Evolutionary conservation across 176 grass and related monocot genomes (phyloP).

Genomic region (Rhipidocladum racemiflorum): DNA sequence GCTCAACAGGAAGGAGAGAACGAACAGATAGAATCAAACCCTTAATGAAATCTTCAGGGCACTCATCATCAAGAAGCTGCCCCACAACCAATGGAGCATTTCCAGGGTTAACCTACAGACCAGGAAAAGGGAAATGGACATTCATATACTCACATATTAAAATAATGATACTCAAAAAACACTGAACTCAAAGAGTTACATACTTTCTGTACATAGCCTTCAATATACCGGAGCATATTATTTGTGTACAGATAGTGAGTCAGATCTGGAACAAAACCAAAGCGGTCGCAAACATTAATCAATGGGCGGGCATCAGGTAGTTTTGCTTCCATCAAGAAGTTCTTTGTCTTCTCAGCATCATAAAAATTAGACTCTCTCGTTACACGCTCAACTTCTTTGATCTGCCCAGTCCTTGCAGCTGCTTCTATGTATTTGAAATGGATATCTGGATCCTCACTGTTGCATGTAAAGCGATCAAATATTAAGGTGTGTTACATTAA

Average conservation of each 20-base stretch:
- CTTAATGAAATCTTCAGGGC: constrained; percentile 99
- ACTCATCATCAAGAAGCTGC: constrained; percentile 89
- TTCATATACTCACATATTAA: neutral
- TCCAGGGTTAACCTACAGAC: constrained; percentile 79
- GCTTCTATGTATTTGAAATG: constrained; percentile 98
- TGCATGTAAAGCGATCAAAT: constrained; percentile 38
- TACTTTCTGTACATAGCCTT: constrained; percentile 99
- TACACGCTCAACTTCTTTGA: constrained; percentile 99
- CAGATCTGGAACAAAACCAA: constrained; percentile 92
- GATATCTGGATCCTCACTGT: constrained; percentile 90
- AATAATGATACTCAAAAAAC: constrained; percentile 4
- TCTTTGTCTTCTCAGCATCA: constrained; percentile 95
- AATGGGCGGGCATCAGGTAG: constrained; percentile 87
- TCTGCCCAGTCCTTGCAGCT: constrained; percentile 91
- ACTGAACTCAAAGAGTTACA: neutral
- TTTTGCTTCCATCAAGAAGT: constrained; percentile 98
- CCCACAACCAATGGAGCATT: constrained; percentile 94
- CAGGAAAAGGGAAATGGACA: constrained; percentile 17
- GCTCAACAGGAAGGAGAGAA: constrained; percentile 89
- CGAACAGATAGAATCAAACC: constrained; percentile 94
- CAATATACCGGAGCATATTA: constrained; percentile 97
- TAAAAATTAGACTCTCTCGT: constrained; percentile 98
- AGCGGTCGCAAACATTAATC: constrained; percentile 98
- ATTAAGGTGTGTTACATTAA: constrained; percentile 21
- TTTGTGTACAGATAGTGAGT: constrained; percentile 92